A percentile compares a stretch with the other conserved stretches of the same genome.
phyloP scores from a whole-genome alignment of 805 yeast species.

The Wickerhamiella siamensis region DNA sequence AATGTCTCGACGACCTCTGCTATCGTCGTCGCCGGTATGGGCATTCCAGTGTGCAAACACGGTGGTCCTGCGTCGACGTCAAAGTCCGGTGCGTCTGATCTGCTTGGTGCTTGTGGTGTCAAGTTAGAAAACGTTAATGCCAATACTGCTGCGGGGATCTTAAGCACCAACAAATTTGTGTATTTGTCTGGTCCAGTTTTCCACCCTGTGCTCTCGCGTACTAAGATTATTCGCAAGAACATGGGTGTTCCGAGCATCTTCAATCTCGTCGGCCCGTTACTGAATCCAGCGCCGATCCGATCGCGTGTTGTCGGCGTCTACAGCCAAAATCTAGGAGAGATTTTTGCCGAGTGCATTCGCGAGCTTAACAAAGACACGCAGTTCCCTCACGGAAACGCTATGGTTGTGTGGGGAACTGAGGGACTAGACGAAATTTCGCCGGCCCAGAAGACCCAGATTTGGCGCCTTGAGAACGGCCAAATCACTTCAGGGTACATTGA shows the following conservation, averaged over 20 bases:
- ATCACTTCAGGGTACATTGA: slow-evolving; percentile 21
- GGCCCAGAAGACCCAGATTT: slow-evolving; percentile 62
- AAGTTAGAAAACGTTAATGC: slow-evolving; percentile 56
- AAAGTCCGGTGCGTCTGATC: slow-evolving; percentile 85
- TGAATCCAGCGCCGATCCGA: slow-evolving; percentile 74
- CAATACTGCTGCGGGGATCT: slow-evolving; percentile 43
- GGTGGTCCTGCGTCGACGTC: slow-evolving; percentile 97
- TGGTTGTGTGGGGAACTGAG: slow-evolving; percentile 86
- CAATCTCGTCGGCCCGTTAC: slow-evolving; percentile 83
- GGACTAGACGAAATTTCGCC: slow-evolving; percentile 94
- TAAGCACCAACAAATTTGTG: slow-evolving; percentile 36
- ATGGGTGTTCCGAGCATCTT: slow-evolving; percentile 87
- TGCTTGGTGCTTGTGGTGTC: slow-evolving; percentile 70
- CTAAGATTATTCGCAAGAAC: slow-evolving; percentile 60
- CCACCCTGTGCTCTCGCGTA: slow-evolving; percentile 80
- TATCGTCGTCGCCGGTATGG: slow-evolving; percentile 84
- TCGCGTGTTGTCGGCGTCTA: slow-evolving; percentile 86
- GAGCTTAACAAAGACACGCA: slow-evolving; percentile 38
- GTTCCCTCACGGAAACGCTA: slow-evolving; percentile 34
- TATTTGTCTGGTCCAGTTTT: slow-evolving; percentile 86
- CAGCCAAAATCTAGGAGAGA: slow-evolving; percentile 60
- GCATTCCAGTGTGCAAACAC: slow-evolving; percentile 71
- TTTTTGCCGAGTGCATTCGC: slow-evolving; percentile 70
- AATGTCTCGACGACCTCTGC: slow-evolving; percentile 93
- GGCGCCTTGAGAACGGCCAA: slow-evolving; percentile 43